Conservation (phyloP, 192 early-diverging fungal species). For the Coemansia sp. region DNA sequence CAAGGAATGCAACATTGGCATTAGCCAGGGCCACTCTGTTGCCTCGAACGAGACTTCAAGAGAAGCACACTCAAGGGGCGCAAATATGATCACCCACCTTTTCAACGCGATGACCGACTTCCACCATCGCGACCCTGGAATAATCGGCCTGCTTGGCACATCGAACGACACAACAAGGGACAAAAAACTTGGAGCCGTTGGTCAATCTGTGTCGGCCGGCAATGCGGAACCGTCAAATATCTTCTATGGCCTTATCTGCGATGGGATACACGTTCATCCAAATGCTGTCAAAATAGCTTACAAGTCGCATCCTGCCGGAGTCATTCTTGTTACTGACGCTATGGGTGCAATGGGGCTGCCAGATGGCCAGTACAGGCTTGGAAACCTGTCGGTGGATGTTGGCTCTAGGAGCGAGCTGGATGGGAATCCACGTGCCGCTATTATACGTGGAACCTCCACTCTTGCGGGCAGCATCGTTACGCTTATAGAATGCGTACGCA, state of each 20-base stretch:
- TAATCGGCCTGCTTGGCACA: constrained; percentile 63
- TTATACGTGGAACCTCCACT: constrained; percentile 27
- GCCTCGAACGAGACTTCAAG: constrained; percentile 58
- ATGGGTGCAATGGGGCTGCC: constrained; percentile 64
- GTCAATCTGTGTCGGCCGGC: background rate
- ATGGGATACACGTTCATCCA: constrained; percentile 72
- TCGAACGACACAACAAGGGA: background rate
- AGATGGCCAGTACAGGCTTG: constrained; percentile 63
- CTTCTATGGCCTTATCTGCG: constrained; percentile 74
- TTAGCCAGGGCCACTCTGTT: constrained; percentile 63
- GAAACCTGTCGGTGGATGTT: constrained; percentile 58
- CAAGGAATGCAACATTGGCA: constrained; percentile 56
- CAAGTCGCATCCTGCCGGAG: constrained; percentile 65
- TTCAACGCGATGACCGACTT: constrained; percentile 80
- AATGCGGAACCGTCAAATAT: background rate
- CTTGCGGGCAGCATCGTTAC: constrained; percentile 33
- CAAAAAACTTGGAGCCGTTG: background rate
- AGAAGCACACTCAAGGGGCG: constrained; percentile 57
- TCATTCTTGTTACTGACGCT: constrained; percentile 69
- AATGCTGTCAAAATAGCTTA: constrained; percentile 71
- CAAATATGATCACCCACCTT: constrained; percentile 60
- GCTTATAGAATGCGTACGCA: constrained; percentile 41
- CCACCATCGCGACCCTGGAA: constrained; percentile 76
- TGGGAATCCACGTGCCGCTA: constrained; percentile 52
- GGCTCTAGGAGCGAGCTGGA: constrained; percentile 29